These are phyloP conservation scores for Nyctanthes arbortristis DNA, from an alignment of 257 asterid species.

Conservation along the genomic window DNA sequence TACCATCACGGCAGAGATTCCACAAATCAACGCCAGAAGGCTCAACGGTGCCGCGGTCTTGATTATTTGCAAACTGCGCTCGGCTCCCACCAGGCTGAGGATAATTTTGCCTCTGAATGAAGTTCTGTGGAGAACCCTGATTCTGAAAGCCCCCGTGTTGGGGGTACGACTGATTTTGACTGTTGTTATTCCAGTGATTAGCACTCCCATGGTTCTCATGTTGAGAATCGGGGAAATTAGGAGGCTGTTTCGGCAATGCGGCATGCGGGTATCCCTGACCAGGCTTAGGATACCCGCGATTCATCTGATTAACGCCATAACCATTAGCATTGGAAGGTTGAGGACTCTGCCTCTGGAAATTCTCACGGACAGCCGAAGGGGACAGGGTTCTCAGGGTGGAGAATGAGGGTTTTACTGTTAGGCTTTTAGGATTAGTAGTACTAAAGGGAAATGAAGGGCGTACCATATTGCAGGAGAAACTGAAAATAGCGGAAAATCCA, in stretches of 20 bases:
- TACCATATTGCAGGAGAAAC: slow-evolving; percentile 32
- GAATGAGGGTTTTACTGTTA: slow-evolving; percentile 23
- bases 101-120: slow-evolving; percentile 36
- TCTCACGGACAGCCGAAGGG: slow-evolving; percentile 45
- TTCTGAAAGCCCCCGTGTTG: no score
- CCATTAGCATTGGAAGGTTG: slow-evolving; percentile 34
- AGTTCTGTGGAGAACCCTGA: no score
- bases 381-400: slow-evolving; percentile 40
- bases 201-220: slow-evolving; percentile 39
- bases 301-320: slow-evolving; percentile 29
- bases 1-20: slow-evolving; percentile 65
- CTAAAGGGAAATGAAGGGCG: slow-evolving; percentile 29
- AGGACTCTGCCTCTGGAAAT: slow-evolving; percentile 24
- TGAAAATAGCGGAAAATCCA: no score
- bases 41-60: slow-evolving; percentile 20
- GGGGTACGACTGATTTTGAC: no score
- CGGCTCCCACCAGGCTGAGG: slow-evolving; percentile 35
- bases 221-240: slow-evolving; percentile 38
- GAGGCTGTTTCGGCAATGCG: slow-evolving; percentile 24
- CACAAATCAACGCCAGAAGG: slow-evolving; percentile 45
- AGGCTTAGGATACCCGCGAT: slow-evolving; percentile 41
- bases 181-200: slow-evolving; percentile 29
- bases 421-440: slow-evolving; percentile 37
- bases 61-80: slow-evolving; percentile 31
- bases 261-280: slow-evolving; percentile 25